Base-by-base conservation (phyloP, 2,329 filamentous ascomycete species). In the Talaromyces sp. region DNA sequence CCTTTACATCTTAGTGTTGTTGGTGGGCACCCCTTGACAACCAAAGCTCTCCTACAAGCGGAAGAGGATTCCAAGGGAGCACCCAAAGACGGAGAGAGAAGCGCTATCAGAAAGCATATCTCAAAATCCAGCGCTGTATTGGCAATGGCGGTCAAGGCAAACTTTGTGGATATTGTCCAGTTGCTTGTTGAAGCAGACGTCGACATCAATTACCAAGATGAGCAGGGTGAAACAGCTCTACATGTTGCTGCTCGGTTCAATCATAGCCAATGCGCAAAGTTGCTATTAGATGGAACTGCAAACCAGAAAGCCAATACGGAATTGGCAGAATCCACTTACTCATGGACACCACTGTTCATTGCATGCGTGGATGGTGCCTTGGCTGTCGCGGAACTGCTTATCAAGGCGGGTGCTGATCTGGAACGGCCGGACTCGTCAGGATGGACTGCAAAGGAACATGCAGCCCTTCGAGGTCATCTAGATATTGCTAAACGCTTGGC, bases 311-410 rank as follows among this genome's bases (percentile, higher is more conserved):
- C 89, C 0, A 81, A 97, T 67, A 81, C 93, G 0, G 90, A 97
- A 71, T 80, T 96, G 41, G 80, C 85, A 0, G 95, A 99, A 74
- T 90, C 90, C 62, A 90, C 90, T 0, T 98, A 96, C 73, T 88
- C 90, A 3, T 99, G 95, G 94, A 97, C 95, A 0, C 92, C 95
- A n/a, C 82, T 99, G 13, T 95, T 97, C 73, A 90, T 97, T 68
- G 92, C 94, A 10, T 91, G 90, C 62, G 94, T 98, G 2, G 93
- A 99, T 72, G 94, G 94, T 0, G 90, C 93, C 68, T 77, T 92
- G 11, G 79, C 84, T 0, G 87, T 97, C 47, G 91, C 91, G 0
- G 85, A 93, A 72, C 82, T 95, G 27, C 83, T 99, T 4, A 85
- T 96, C 47, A 85, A 89, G 58, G 89, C 90, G 24, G 92, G 92